Evolutionary conservation across 2,329 filamentous ascomycete species (phyloP), one percentile per base, ranked within the genome.

Genomic region (Neonectria punicea): DNA sequence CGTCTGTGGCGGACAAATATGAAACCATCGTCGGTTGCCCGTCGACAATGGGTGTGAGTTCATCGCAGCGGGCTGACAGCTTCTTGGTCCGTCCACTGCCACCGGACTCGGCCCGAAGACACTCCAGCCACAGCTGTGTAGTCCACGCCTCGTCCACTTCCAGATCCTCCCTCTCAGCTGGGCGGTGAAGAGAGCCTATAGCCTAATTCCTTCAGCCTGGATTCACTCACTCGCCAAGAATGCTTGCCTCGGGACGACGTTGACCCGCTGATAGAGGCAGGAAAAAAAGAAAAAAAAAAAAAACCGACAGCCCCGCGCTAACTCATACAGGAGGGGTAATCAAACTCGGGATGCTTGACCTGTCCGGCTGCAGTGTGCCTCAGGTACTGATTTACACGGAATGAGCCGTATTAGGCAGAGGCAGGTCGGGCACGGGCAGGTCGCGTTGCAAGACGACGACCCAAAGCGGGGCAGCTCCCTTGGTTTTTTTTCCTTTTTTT

Each of bases 301-400:
- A 64, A 61, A 59, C 63, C 63, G 63, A 68, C 68, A 66, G 58
- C 72, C 72, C 72, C 61, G 61, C 61, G 55, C 54, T 41, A 58
- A 58, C 34, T 36, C 34, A 36, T 36, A 36, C 34, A 36, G 34
- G 60, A 63, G 60, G 60, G 60, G 60, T 34, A 44, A 53, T 32
- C 30, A 46, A 34, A 43, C 44, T 53, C n/a, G 32, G 50, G n/a
- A 30, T 49, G 30, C 8, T 18, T 30, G 53, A 13, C 46, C 41
- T 53, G 49, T 14, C 60, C 57, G 46, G 30, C 39, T 54, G 58
- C 58, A 36, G 49, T 22, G 53, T 43, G 39, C 39, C 20, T 28
- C 53, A 43, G 14, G 36, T 55, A 22, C 53, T 30, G 41, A 54
- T 54, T 43, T 28, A 32, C 39, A n/a, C 36, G 36, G 36, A 39